Percentiles rank a stretch among this genome's conserved stretches.
phyloP scores from a whole-genome alignment of 2,329 filamentous ascomycete species.

The Thielaviopsis populi region DNA sequence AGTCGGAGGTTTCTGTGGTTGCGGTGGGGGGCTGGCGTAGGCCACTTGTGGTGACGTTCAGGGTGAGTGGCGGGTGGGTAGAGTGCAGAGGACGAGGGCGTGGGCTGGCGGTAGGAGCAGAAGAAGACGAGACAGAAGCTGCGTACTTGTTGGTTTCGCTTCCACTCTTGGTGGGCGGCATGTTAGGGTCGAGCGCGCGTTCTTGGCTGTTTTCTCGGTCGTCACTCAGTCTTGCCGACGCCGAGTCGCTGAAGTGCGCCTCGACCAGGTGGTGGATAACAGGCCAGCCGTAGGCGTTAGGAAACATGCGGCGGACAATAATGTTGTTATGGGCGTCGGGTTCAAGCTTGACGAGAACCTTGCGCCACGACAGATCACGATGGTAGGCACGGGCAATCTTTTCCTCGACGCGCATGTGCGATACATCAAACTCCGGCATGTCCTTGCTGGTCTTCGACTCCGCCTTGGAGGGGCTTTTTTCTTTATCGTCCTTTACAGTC shows the following conservation, averaged over 20 bases:
- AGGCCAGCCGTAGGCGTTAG: conserved; percentile 95
- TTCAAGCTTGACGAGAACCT: conserved; percentile 87
- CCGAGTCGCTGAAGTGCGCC: conserved; percentile 73
- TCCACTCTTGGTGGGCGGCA: conserved; percentile 46
- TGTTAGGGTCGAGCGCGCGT: conserved; percentile 45
- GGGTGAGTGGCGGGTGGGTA: conserved; percentile 20
- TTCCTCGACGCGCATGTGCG: conserved; percentile 81
- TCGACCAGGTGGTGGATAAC: conserved; percentile 91
- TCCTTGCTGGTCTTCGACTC: conserved; percentile 27
- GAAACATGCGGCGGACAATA: conserved; percentile 88
- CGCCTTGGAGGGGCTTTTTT: conserved; percentile 20
- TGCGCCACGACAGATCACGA: conserved; percentile 80
- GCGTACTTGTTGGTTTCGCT: conserved; percentile 39
- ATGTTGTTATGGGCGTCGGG: conserved; percentile 99
- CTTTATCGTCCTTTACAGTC: not conserved
- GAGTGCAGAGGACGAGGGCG: conserved; percentile 16
- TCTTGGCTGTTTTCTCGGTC: conserved; percentile 53
- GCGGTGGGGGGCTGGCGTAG: not conserved
- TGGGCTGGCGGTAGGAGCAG: not conserved
- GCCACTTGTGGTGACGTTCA: not conserved
- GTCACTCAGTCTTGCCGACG: conserved; percentile 46
- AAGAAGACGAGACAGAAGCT: not conserved
- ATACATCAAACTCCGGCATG: conserved; percentile 33
- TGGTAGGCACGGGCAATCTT: conserved; percentile 97
- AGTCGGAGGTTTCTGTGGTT: conserved; percentile 15